Base-by-base conservation (phyloP, 2,329 filamentous ascomycete genomes). In the Trichoderma sp. region DNA sequence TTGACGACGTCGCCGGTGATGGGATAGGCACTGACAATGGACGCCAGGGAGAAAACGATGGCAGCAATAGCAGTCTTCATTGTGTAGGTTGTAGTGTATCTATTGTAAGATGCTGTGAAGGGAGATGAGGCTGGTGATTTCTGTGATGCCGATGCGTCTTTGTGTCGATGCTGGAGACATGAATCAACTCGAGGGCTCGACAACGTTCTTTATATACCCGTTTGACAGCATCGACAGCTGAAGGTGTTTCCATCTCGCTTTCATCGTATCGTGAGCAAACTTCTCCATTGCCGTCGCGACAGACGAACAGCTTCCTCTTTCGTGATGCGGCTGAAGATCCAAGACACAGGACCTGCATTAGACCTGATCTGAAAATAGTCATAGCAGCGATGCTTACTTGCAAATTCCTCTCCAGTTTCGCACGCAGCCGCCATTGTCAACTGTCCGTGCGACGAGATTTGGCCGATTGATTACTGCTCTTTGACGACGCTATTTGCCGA, bases 1-100 rank as follows among this genome's bases (percentile, higher is more conserved):
- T 70, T 70, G 64, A 67, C 67, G 19, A n/a, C 39, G 25, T 59
- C 52, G 37, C 45, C 64, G 7, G 67, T 68, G 61, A 71, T 70
- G 29, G 66, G 66, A 27, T 65, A 68, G 59, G 60, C 67, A 22
- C 39, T 67, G 35, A 58, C 64, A 1, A 67, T 10, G 27, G 65
- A 67, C 7, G 45, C 25, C 45, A 50, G 45, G 17, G 32, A 63
- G 15, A 52, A 19, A 10, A 19, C 22, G 32, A 52, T 22, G 8
- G 45, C 19, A 13, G 59, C 45, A 27, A 35, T 17, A 13, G 29
- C 27, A 19, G n/a, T 32, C 39, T 60, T 59, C 56, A 59, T 59
- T 42, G 19, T 45, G 25, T 19, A 19, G 9, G 17, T 5, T 13
- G 22, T 12, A 15, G 25, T 6, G 35, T 59, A 19, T 29, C 6